Conservation (phyloP, 352 stramenopile species). For the Phytophthora chlamydospora region DNA sequence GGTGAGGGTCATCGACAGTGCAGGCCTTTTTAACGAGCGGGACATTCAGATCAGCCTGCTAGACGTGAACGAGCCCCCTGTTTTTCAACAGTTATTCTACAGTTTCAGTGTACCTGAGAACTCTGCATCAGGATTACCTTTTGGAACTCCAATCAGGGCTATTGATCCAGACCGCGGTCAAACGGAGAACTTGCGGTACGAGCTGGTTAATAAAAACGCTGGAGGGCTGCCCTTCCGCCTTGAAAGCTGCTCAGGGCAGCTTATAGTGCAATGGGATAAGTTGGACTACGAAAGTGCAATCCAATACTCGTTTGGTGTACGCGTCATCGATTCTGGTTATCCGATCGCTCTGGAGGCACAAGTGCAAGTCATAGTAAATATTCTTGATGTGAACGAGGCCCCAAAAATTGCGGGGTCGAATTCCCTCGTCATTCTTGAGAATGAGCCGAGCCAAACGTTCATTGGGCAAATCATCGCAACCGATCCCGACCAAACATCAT, state of each 20-base stretch:
- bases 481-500: conserved; percentile 44
- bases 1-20: conserved; percentile 41
- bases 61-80: conserved; percentile 61
- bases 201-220: conserved; percentile 46
- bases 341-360: conserved; percentile 36
- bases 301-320: conserved; percentile 48
- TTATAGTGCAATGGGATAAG: conserved; percentile 49
- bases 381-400: conserved; percentile 61
- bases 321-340: conserved; percentile 51
- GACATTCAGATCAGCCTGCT: conserved; percentile 50
- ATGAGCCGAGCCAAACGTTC: conserved; percentile 25
- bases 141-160: conserved; percentile 58
- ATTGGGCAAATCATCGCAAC: conserved; percentile 47
- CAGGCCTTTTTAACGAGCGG: conserved; percentile 41
- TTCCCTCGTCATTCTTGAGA: conserved; percentile 47
- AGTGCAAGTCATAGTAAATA: conserved; percentile 35
- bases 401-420: conserved; percentile 41
- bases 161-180: conserved; percentile 55
- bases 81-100: conserved; percentile 47
- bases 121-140: conserved; percentile 29
- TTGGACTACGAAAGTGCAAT: conserved; percentile 57
- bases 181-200: conserved; percentile 52
- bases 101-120: conserved; percentile 53
- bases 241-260: conserved; percentile 58
- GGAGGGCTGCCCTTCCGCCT: conserved; percentile 51